Evolutionary conservation across 1,284 basidiomycete species (phyloP).

Genomic region (Fomitopsis pinicola): DNA sequence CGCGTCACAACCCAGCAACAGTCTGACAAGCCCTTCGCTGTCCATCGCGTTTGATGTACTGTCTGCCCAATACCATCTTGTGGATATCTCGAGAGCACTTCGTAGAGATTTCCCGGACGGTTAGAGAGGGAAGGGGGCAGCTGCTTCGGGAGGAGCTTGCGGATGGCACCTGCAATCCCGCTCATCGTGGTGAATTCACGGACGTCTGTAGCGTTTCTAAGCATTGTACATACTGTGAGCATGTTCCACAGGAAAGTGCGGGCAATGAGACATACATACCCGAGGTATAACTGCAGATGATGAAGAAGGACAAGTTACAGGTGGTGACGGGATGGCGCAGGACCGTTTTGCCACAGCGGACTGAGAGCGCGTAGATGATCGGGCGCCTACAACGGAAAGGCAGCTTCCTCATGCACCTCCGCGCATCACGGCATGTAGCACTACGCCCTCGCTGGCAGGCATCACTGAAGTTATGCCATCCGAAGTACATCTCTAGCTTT

Average conservation of each 20-base stretch:
- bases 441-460: neutral
- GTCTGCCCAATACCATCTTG: conserved; percentile 59
- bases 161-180: conserved; percentile 37
- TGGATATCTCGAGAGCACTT: conserved; percentile 67
- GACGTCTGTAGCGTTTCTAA: too few relatives aligned
- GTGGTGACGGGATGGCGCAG: neutral
- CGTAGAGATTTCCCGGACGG: conserved; percentile 57
- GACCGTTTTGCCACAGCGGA: neutral
- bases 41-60: conserved; percentile 73
- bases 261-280: too few relatives aligned
- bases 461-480: neutral
- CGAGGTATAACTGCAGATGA: too few relatives aligned
- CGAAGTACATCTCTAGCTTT: conserved; percentile 4
- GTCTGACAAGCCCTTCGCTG: conserved; percentile 55
- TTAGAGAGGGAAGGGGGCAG: conserved; percentile 56
- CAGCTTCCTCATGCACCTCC: neutral
- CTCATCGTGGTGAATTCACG: conserved; percentile 14
- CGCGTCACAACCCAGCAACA: conserved; percentile 73
- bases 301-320: too few relatives aligned
- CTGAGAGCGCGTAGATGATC: neutral
- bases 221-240: too few relatives aligned
- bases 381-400: neutral
- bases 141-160: conserved; percentile 46
- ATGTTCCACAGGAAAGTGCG: too few relatives aligned
- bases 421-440: neutral